Base-by-base conservation (phyloP, 2,329 filamentous ascomycete genomes). In the Fusarium mangiferae region DNA sequence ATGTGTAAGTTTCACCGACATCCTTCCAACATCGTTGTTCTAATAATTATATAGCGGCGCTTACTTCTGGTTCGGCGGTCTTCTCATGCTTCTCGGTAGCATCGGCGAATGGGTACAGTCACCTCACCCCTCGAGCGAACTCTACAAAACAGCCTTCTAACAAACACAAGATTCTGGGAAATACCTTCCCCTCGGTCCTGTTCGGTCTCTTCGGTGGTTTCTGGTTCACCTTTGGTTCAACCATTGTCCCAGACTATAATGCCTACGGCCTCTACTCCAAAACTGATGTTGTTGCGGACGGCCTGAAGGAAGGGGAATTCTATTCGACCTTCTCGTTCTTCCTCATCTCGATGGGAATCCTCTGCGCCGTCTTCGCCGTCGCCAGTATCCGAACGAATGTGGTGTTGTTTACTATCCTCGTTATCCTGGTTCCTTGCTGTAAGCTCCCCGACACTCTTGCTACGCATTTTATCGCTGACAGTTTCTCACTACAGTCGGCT, bases 11-110 rank as follows among this genome's bases (percentile, higher is more conserved):
- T 3, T 24, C 8, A 20, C 48, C 20, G 4, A 1, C 3, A 0
- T 2, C 24, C 0, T 6, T 24, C 4, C 12, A 14, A 2, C 6
- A 14, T 15, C 0, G 0, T 14, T 20, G 3, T 20, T 10, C 41
- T 58, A 12, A 58, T 2, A 14, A 7, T 1, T n/a, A 1, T 10
- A 4, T 3, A 58, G 55, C 22, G 55, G 55, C 24, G 30, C 55
- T 11, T 58, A 58, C 12, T 49, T 58, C 1, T 58, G 24, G n/a
- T 26, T 58, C 20, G 55, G 55, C 11, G 55, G 55, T 30, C 55
- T 58, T 15, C 55, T 58, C 0, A 17, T 58, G 7, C 55, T 58
- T 7, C 55, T 58, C 14, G 55, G 55, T 15, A 35, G 55, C 24
- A 58, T 58, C 5, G 55, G 55, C 24, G 55, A 58, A 58, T 58